Conservation (phyloP, 495 filamentous ascomycete species). For the Penicillium fimorum region DNA sequence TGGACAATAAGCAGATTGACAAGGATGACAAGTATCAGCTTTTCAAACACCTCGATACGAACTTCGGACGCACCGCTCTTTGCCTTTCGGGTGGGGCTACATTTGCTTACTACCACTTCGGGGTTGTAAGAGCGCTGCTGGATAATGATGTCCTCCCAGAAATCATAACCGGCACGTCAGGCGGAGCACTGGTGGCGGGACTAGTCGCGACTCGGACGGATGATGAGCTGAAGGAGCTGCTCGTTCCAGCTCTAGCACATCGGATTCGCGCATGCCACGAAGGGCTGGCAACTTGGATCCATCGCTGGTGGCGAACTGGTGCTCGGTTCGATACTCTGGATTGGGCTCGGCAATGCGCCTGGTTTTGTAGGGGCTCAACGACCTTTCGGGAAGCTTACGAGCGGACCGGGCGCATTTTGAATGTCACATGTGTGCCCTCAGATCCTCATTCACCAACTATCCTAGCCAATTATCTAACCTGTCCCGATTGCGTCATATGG, state of each 20-base stretch:
- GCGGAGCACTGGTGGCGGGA: slow-evolving; percentile 87
- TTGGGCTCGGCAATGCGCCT: slow-evolving; percentile 82
- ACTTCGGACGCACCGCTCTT: slow-evolving; percentile 88
- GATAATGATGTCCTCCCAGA: slow-evolving; percentile 84
- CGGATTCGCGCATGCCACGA: slow-evolving; percentile 87
- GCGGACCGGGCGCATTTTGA: slow-evolving; percentile 88
- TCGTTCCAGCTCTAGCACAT: slow-evolving; percentile 80
- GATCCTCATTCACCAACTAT: slow-evolving; percentile 93
- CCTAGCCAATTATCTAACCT: slow-evolving; percentile 88
- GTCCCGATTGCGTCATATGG: slow-evolving; percentile 97
- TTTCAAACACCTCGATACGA: slow-evolving; percentile 85
- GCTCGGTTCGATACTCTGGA: slow-evolving; percentile 90
- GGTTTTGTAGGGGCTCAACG: slow-evolving; percentile 85
- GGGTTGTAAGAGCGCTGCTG: slow-evolving; percentile 84
- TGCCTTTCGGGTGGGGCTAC: slow-evolving; percentile 93
- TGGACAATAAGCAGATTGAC: slow-evolving; percentile 62
- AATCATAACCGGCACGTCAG: slow-evolving; percentile 94
- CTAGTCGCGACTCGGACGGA: slow-evolving; percentile 88
- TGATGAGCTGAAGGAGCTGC: slow-evolving; percentile 78
- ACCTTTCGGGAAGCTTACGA: slow-evolving; percentile 96
- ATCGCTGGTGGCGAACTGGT: slow-evolving; percentile 86
- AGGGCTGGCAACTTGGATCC: slow-evolving; percentile 67
- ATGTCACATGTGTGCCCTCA: slow-evolving; percentile 94
- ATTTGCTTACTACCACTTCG: slow-evolving; percentile 97
- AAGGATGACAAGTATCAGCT: slow-evolving; percentile 73